Percentiles rank a stretch among this genome's conserved stretches.
These are phyloP conservation scores for Phanerochaete carnosa DNA, from an alignment of 768 basidiomycete genomes.

Conservation along the genomic window DNA sequence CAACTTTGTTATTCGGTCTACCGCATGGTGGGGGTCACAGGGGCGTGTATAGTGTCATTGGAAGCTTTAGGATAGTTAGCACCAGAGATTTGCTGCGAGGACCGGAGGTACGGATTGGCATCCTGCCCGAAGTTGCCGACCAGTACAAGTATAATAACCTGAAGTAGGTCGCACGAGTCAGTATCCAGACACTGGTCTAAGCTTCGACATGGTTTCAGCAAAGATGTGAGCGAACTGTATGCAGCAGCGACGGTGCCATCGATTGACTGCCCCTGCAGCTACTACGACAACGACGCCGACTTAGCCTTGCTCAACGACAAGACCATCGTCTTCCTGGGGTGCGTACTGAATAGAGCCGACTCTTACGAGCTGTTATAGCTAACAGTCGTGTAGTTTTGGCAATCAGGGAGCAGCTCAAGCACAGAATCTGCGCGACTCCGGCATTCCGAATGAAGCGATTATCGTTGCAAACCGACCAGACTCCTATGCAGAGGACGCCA, in stretches of 20 bases:
- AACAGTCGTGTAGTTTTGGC: slow-evolving; percentile 42
- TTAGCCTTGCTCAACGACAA: slow-evolving; percentile 42
- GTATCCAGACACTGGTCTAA: neutral
- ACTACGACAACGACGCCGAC: slow-evolving; percentile 63
- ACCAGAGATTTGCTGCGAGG: neutral
- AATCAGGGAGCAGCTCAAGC: slow-evolving; percentile 68
- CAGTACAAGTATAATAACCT: neutral
- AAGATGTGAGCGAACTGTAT: slow-evolving; percentile 38
- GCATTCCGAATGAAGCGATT: slow-evolving; percentile 59
- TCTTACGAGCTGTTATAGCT: neutral
- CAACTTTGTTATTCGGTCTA: neutral
- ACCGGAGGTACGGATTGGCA: neutral
- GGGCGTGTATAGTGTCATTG: neutral
- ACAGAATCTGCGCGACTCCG: slow-evolving; percentile 61
- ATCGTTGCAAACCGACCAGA: slow-evolving; percentile 57
- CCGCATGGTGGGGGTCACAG: slow-evolving; percentile 3
- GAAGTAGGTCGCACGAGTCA: neutral
- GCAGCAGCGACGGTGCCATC: neutral
- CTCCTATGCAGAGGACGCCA: slow-evolving; percentile 55
- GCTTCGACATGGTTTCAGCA: slow-evolving; percentile 30
- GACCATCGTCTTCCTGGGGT: slow-evolving; percentile 62
- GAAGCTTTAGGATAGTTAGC: neutral
- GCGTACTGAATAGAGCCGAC: slow-evolving; percentile 8
- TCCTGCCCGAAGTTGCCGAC: neutral
- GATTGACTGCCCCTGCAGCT: slow-evolving; percentile 29